Conservation (phyloP, 192 early-diverging fungal species). For the Coemansia sp. region DNA sequence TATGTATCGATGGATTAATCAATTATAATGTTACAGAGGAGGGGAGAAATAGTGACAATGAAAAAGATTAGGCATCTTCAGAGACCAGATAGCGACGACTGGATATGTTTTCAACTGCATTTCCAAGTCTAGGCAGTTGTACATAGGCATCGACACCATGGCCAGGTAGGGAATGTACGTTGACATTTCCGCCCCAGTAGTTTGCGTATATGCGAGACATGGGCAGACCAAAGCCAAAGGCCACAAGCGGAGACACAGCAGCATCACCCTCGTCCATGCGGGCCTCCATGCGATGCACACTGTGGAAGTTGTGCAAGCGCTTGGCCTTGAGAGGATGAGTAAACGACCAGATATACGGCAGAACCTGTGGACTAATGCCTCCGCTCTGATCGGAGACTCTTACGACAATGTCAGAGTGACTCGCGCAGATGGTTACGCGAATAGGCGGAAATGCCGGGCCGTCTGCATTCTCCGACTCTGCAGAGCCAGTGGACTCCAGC, state of each 20-base stretch:
- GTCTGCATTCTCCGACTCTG: background rate
- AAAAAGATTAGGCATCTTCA: background rate
- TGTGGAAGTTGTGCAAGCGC: constrained; percentile 65
- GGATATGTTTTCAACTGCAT: constrained; percentile 53
- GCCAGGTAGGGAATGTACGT: constrained; percentile 78
- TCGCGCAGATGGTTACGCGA: constrained; percentile 77
- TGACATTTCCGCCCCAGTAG: constrained; percentile 92
- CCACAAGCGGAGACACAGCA: constrained; percentile 42
- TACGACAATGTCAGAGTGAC: constrained; percentile 75
- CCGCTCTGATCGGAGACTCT: constrained; percentile 94
- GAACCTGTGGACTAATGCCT: constrained; percentile 68
- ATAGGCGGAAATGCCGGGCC: constrained; percentile 70
- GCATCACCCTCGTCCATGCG: constrained; percentile 64
- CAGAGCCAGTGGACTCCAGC: constrained; percentile 8
- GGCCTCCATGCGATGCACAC: constrained; percentile 75
- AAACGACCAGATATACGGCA: constrained; percentile 82
- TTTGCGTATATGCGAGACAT: constrained; percentile 90
- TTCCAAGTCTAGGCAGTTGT: constrained; percentile 71
- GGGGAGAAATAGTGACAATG: background rate
- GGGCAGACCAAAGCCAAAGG: constrained; percentile 86
- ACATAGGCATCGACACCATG: constrained; percentile 93
- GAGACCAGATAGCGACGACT: constrained; percentile 7
- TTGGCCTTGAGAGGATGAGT: constrained; percentile 62
- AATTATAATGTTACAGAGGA: constrained; percentile 1
- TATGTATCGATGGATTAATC: background rate